A percentile compares a stretch with the other conserved stretches of the same genome.
phyloP scores from a whole-genome alignment of 2,329 filamentous ascomycete species.

The Fusarium denticulatum region DNA sequence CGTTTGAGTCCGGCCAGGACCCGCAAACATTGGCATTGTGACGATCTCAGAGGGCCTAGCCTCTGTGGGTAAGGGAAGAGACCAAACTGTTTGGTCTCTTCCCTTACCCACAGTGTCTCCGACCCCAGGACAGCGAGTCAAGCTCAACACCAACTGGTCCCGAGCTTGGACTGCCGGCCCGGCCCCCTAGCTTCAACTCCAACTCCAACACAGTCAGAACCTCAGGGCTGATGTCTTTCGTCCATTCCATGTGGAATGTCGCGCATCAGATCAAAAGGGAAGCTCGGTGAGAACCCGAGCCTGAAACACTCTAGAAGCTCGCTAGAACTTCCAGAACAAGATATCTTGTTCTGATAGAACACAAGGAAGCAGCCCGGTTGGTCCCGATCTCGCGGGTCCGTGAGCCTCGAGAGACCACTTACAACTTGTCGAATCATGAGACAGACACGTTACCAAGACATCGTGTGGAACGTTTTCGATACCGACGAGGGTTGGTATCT shows the following conservation, averaged over 20 bases:
- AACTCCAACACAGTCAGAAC: not conserved
- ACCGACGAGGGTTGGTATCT: not conserved
- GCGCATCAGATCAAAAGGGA: not conserved
- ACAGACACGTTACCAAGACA: slow-evolving; percentile 34
- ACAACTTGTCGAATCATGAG: slow-evolving; percentile 34
- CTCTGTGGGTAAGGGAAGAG: no score
- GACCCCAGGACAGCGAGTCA: slow-evolving; percentile 3
- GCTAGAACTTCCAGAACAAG: slow-evolving; percentile 20
- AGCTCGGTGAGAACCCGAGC: slow-evolving; percentile 26
- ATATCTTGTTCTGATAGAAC: not conserved
- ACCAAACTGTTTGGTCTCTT: slow-evolving; percentile 13
- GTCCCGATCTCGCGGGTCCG: slow-evolving; percentile 34
- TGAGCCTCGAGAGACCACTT: slow-evolving; percentile 7
- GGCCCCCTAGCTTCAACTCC: slow-evolving; percentile 11
- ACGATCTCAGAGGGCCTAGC: slow-evolving; percentile 20
- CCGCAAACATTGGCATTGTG: slow-evolving; percentile 19
- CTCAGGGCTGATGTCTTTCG: not conserved
- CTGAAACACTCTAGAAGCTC: slow-evolving; percentile 30
- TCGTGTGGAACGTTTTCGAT: slow-evolving; percentile 36
- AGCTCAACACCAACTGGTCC: slow-evolving; percentile 12
- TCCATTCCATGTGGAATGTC: not conserved
- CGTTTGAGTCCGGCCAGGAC: slow-evolving; percentile 6
- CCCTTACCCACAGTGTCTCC: slow-evolving; percentile 24
- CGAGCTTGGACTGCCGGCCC: slow-evolving; percentile 37
- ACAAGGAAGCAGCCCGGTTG: slow-evolving; percentile 35